phyloP scores from a whole-genome alignment of 2,329 filamentous ascomycete genomes.

The Ustulina deusta region DNA sequence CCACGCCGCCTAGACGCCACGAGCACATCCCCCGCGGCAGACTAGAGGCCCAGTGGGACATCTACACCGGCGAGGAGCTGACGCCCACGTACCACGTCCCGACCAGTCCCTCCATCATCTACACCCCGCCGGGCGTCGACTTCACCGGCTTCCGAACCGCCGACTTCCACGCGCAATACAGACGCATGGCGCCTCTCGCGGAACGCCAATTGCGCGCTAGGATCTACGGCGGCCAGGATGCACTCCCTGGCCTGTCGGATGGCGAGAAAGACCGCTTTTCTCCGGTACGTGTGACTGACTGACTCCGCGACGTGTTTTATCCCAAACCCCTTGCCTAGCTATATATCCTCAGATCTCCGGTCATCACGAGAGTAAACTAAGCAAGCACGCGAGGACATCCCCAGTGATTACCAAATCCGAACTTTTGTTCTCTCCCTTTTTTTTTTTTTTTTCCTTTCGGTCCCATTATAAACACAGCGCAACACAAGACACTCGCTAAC shows the following conservation, averaged over 20 bases:
- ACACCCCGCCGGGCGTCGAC: slow-evolving; percentile 42
- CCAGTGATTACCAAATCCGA: too few relatives aligned
- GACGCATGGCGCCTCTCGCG: slow-evolving; percentile 51
- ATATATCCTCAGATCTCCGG: neutral
- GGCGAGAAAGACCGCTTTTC: slow-evolving; percentile 39
- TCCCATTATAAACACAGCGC: neutral
- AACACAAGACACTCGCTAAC: slow-evolving; percentile 11
- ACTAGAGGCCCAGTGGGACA: slow-evolving; percentile 46
- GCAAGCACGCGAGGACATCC: neutral
- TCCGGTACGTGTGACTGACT: slow-evolving; percentile 38
- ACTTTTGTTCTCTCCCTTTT: too few relatives aligned
- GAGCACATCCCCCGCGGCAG: neutral
- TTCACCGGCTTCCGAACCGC: slow-evolving; percentile 28
- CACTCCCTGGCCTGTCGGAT: slow-evolving; percentile 8
- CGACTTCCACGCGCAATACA: slow-evolving; percentile 46
- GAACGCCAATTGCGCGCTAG: slow-evolving; percentile 42
- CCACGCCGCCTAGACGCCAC: slow-evolving; percentile 12
- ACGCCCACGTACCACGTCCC: slow-evolving; percentile 46
- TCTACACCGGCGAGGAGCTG: slow-evolving; percentile 42
- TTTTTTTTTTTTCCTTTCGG: neutral
- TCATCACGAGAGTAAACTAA: neutral
- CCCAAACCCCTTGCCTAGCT: neutral
- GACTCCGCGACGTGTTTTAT: neutral
- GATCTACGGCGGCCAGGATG: slow-evolving; percentile 31
- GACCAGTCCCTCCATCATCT: slow-evolving; percentile 45